Percentiles rank a stretch among this genome's conserved stretches.
phyloP scores from a whole-genome alignment of 1,284 basidiomycete species.

The Naganishia albida region DNA sequence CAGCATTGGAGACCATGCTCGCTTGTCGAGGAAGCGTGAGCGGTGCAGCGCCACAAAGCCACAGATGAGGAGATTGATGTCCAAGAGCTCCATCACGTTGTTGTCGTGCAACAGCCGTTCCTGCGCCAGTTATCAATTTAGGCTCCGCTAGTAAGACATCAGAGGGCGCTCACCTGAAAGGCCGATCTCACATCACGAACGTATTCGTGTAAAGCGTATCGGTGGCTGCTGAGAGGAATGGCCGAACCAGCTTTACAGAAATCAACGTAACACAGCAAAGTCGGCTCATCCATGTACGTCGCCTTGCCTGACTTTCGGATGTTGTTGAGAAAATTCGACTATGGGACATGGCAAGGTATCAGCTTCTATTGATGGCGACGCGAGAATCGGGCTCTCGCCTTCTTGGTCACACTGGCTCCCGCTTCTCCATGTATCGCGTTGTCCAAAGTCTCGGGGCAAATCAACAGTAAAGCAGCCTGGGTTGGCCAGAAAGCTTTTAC shows the following conservation, averaged over 20 bases:
- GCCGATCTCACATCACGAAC: conserved; percentile 46
- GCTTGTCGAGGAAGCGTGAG: conserved; percentile 51
- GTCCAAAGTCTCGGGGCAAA: conserved; percentile 72
- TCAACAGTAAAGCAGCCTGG: conserved; percentile 71
- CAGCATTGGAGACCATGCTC: conserved; percentile 26
- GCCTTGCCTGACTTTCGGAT: conserved; percentile 45
- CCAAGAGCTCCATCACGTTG: conserved; percentile 69
- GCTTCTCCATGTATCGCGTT: conserved; percentile 53
- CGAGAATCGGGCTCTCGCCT: conserved; percentile 36
- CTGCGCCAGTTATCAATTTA: conserved; percentile 25
- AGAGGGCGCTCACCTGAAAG: conserved; percentile 62
- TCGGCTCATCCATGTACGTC: conserved; percentile 27
- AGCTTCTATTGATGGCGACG: background rate
- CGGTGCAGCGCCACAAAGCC: conserved; percentile 71
- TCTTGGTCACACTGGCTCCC: conserved; percentile 48
- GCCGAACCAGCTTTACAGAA: conserved; percentile 28
- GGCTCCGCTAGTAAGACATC: conserved; percentile 1
- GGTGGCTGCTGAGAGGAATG: conserved; percentile 19
- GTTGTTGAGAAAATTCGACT: conserved; percentile 52
- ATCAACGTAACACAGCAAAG: conserved; percentile 29
- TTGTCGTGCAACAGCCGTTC: conserved; percentile 46
- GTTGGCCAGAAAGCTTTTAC: conserved; percentile 73
- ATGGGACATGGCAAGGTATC: background rate
- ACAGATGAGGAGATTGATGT: conserved; percentile 75
- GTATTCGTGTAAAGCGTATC: conserved; percentile 27